Conservation (phyloP, 2,329 filamentous ascomycete genomes). For the Aureobasidium leucospermi region DNA sequence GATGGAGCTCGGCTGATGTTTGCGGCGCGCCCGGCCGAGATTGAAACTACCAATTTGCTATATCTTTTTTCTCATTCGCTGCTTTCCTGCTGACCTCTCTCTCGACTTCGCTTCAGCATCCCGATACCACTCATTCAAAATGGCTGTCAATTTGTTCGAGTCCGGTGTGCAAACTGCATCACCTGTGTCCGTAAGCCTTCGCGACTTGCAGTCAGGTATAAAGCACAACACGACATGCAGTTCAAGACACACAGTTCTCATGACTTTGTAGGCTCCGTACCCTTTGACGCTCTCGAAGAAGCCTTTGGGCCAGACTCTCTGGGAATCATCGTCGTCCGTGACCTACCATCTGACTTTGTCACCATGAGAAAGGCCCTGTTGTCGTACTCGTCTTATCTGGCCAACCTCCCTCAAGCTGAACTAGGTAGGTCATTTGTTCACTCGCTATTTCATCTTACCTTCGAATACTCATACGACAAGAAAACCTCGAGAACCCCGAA, state of each 20-base stretch:
- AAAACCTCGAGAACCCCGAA: slow-evolving; percentile 40
- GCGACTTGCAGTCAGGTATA: slow-evolving; percentile 26
- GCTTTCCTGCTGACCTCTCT: not conserved
- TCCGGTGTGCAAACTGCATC: slow-evolving; percentile 14
- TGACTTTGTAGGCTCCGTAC: slow-evolving; percentile 49
- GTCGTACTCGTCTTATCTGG: slow-evolving; percentile 83
- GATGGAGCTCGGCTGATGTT: slow-evolving; percentile 5
- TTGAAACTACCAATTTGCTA: not conserved
- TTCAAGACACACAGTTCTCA: slow-evolving; percentile 22
- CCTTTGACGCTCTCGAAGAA: slow-evolving; percentile 61
- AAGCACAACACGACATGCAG: not conserved
- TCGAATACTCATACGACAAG: slow-evolving; percentile 20
- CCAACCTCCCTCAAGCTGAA: slow-evolving; percentile 64
- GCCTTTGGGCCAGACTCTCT: slow-evolving; percentile 88
- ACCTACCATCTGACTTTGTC: slow-evolving; percentile 65
- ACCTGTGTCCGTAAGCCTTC: slow-evolving; percentile 41
- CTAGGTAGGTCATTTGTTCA: slow-evolving; percentile 50
- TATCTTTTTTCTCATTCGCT: not conserved
- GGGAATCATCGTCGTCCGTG: slow-evolving; percentile 88
- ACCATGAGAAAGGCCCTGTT: slow-evolving; percentile 66
- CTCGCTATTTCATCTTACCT: not conserved
- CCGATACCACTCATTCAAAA: not conserved
- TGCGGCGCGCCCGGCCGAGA: slow-evolving; percentile 1
- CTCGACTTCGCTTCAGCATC: not conserved
- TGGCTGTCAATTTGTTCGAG: slow-evolving; percentile 16